Evolutionary conservation across 352 stramenopile species (phyloP), one percentile per base, ranked within the genome.

Genomic region (Phytophthora lateralis): DNA sequence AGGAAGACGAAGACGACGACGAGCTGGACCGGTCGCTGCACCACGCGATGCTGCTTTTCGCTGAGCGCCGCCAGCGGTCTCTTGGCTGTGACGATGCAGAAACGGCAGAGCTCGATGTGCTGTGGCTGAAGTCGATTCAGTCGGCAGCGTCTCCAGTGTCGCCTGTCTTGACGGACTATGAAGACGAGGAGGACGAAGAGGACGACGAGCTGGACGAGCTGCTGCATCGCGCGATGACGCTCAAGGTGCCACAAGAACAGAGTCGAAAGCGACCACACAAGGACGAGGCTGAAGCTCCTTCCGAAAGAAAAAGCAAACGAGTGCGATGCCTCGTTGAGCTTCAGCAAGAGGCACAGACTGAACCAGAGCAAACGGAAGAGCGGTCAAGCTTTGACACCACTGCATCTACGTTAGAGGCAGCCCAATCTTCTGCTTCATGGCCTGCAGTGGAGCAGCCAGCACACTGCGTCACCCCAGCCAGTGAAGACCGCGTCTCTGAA

Each of bases 291-390:
- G 18, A 11, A 4, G 18, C n/a, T 44, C n/a, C n/a, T 24, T 14
- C 38, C 2, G 32, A 53, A 14, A 47, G 53, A 2, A 60, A 46
- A 17, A 43, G 6, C 14, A 53, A 60, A 20, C 53, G 42, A 26
- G 53, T 42, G 3, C 53, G 53, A 34, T 54, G 42, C 12, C 53
- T 60, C 6, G n/a, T 29, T 26, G 53, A 54, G 42, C 42, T 60
- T 7, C 42, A 60, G 42, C 10, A 60, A 37, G 42, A 29, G 8
- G 9, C 24, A 11, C 12, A 37, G 14, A 11, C 3, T 15, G 15
- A 24, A 24, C 4, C 4, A 21, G 24, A 26, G 38, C 38, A 44
- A 3, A 44, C n/a, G 8, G 38, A 44, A 44, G 38, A 21, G 38
- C 38, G n/a, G 14, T n/a, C 15, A 24, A 8, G 8, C 10, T 10